A percentile compares a stretch with the other conserved stretches of the same genome.
Evolutionary conservation across 2,329 filamentous ascomycete genomes (phyloP).

Genomic region (Myriosclerotinia curreyana): DNA sequence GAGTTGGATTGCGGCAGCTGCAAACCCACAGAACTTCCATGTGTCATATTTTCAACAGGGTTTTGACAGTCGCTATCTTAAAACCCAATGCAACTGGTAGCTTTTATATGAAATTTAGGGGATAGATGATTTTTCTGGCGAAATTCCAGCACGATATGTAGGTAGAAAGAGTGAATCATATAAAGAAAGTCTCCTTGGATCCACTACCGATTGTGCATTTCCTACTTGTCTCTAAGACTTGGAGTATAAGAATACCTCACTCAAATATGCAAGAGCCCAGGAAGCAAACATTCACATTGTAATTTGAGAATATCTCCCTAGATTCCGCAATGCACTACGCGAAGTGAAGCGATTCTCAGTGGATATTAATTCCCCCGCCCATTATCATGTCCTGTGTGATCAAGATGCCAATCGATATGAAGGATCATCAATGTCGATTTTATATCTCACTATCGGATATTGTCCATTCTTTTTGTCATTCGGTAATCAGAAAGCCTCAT

Average conservation of each 20-base stretch:
- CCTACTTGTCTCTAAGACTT: too few relatives aligned
- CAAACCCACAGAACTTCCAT: neutral
- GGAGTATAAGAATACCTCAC: neutral
- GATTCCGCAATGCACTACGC: neutral
- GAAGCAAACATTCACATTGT: neutral
- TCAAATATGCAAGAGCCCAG: neutral
- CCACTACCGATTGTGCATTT: neutral
- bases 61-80: neutral
- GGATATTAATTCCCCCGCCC: too few relatives aligned
- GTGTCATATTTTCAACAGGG: accelerated
- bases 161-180: too few relatives aligned
- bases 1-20: too few relatives aligned
- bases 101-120: neutral
- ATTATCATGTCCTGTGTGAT: neutral
- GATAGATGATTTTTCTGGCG: neutral
- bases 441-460: too few relatives aligned
- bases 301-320: too few relatives aligned
- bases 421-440: neutral
- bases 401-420: neutral
- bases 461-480: neutral
- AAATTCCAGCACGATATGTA: neutral
- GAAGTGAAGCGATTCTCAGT: neutral
- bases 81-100: too few relatives aligned
- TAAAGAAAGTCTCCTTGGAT: neutral
- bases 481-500: accelerated